Evolutionary conservation across 176 grass and related monocot species (phyloP).

Genomic region (Hsuehochloa calcarea): DNA sequence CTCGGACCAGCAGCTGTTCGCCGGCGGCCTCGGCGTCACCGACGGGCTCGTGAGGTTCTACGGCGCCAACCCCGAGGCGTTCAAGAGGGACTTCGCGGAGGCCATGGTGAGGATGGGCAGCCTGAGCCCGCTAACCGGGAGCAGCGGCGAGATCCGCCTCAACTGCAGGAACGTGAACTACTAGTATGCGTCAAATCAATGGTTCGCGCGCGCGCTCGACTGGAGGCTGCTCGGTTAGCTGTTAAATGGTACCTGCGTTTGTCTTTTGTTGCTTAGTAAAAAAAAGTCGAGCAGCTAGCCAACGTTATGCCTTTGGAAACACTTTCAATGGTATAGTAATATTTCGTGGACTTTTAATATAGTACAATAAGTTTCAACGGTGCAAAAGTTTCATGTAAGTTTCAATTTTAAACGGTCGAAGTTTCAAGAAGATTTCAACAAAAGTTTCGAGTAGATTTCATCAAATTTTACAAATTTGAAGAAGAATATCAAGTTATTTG

Average conservation of each 20-base stretch:
- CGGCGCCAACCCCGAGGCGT: conserved; percentile 40
- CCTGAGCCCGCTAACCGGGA: conserved; percentile 56
- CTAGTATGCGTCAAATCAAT: conserved; percentile 19
- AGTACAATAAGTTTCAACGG: no score
- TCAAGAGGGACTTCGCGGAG: conserved; percentile 66
- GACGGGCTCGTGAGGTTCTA: conserved; percentile 69
- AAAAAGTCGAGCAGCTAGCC: no score
- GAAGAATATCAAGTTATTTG: no score
- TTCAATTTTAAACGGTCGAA: no score
- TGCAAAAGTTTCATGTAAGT: no score
- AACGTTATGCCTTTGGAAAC: no score
- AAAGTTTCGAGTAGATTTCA: no score
- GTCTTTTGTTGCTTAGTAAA: background rate
- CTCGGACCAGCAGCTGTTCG: conserved; percentile 81
- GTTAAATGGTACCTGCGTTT: background rate
- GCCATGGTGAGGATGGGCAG: conserved; percentile 73
- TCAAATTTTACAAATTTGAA: no score
- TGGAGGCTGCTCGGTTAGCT: background rate
- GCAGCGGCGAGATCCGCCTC: conserved; percentile 58
- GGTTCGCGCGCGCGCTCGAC: background rate
- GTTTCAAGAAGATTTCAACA: no score
- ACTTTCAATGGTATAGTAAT: no score
- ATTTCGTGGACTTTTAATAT: no score
- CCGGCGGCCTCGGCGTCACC: conserved; percentile 43
- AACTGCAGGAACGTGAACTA: conserved; percentile 64